Evolutionary conservation across 108 stramenopile genomes (phyloP).

Genomic region (Schizochytrium sp.): DNA sequence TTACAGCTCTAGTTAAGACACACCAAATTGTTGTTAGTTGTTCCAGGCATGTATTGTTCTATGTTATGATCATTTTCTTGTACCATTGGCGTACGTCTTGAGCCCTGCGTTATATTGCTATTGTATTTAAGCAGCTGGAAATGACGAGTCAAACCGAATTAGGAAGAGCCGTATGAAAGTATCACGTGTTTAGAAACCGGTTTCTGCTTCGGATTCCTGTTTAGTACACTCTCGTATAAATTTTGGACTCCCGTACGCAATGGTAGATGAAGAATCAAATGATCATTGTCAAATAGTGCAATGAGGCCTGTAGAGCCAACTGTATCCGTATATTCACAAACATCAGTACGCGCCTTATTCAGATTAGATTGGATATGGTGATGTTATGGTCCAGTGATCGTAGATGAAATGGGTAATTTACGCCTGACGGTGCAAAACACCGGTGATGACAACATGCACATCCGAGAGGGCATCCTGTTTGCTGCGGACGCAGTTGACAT

Average conservation of each 20-base stretch:
- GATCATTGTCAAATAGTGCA: not conserved
- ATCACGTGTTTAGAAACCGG: constrained; percentile 57
- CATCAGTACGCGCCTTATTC: not conserved
- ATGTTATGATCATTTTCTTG: no score
- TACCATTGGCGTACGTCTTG: no score
- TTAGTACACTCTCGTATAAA: not conserved
- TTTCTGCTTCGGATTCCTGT: constrained; percentile 51
- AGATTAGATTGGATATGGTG: not conserved
- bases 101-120: not conserved
- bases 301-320: not conserved
- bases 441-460: constrained; percentile 52
- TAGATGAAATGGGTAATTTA: constrained; percentile 51
- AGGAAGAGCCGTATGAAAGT: constrained; percentile 57
- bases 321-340: not conserved
- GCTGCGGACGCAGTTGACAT: not conserved
- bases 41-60: no score
- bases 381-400: constrained; percentile 21
- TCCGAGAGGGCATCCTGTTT: constrained; percentile 22
- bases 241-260: not conserved
- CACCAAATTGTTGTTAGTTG: not conserved
- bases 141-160: constrained; percentile 6
- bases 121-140: constrained; percentile 36
- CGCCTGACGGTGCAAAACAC: not conserved
- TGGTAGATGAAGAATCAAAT: no score
- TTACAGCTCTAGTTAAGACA: not conserved